Evolutionary conservation across 768 basidiomycete genomes (phyloP), one percentile per base, ranked within the genome.

Genomic region (Leucosporidium scottii): DNA sequence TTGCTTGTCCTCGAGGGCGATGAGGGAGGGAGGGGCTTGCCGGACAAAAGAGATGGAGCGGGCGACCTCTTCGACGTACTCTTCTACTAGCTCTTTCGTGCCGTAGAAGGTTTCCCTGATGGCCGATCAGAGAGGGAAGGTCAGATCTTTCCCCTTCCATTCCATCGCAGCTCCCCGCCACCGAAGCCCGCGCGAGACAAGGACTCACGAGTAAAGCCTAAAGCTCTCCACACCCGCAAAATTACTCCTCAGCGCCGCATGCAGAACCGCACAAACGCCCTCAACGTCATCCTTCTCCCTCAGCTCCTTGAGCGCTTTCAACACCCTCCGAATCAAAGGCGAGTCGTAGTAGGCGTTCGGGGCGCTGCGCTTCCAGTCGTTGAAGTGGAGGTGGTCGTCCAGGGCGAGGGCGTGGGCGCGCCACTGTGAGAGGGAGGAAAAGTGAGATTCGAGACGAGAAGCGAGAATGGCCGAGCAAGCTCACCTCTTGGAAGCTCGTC

Each of bases 281-380:
- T 89, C 85, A 4, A 85, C 87, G 76, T 99, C 93, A 44, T 86
- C 85, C 72, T 84, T 86, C 70, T 86, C 85, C 71, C 93, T 81
- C 34, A 92, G 78, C 20, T 74, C 65, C 1, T 61, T 56, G 13
- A 76, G 66, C 27, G 71, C 64, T 20, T 65, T 67, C 17, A 72
- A 39, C 21, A 76, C 72, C 12, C 68, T 64, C 1, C 68, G 69
- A 25, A 94, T 86, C 63, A 98, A 82, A 69, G 86, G 85, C 85
- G 88, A 93, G 74, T 98, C 96, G 76, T 93, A 97, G 72, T 87
- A 96, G 2, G 86, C 81, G 78, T 94, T 91, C 74, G 93, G 90
- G 56, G 94, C 90, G 17, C 76, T 77, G 63, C 81, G 82, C 77
- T 98, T 98, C 96, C 96, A 99, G 63, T 87, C 85, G 64, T 91